Conservation (phyloP, 495 filamentous ascomycete genomes). For the Neurospora africana region DNA sequence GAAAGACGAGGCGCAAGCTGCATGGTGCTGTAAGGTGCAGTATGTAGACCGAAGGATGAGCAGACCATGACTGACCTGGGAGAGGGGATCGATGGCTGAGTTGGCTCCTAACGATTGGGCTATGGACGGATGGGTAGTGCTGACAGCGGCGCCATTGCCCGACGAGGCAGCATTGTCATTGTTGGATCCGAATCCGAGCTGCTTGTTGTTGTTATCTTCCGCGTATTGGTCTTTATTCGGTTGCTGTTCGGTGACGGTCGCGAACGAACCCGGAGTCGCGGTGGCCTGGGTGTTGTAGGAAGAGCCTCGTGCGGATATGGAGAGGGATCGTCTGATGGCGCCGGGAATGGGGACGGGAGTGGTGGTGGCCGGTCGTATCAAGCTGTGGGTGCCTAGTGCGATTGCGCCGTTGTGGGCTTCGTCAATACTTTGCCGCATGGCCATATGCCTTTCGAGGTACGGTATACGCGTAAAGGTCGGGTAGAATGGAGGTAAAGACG, state of each 20-base stretch:
- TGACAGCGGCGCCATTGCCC: conserved; percentile 1
- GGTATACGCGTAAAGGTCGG: neutral
- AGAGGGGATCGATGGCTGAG: conserved; percentile 34
- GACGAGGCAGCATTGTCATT: conserved; percentile 1
- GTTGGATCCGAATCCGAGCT: conserved; percentile 8
- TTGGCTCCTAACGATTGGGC: conserved; percentile 11
- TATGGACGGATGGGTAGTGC: neutral
- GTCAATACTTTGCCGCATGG: neutral
- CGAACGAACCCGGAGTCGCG: neutral
- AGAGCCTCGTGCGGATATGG: neutral
- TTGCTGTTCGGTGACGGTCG: neutral
- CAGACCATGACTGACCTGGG: conserved; percentile 28
- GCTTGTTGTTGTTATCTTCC: conserved; percentile 4
- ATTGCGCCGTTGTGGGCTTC: conserved; percentile 2
- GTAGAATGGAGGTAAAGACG: neutral
- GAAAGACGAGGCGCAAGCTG: neutral
- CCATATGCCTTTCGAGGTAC: neutral
- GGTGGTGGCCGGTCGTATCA: neutral
- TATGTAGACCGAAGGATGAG: neutral
- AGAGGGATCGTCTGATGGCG: neutral
- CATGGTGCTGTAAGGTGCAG: neutral
- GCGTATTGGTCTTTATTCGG: neutral
- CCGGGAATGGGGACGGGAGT: neutral
- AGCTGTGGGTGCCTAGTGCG: conserved; percentile 7
- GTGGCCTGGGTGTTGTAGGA: neutral